These are phyloP conservation scores for Trichoderma harzianum DNA, from an alignment of 2,329 filamentous ascomycete species.

Conservation along the genomic window DNA sequence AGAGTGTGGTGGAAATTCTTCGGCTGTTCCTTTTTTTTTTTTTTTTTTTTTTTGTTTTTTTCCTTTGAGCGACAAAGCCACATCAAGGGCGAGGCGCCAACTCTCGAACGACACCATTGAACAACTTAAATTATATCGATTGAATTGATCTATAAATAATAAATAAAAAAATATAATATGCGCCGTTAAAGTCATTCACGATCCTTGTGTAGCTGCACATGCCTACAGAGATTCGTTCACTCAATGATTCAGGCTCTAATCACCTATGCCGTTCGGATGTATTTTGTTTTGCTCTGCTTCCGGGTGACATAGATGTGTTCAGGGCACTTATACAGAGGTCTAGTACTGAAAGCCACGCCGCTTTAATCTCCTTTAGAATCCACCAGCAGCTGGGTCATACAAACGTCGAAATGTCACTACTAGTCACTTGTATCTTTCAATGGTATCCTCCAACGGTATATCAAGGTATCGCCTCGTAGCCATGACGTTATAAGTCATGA, in stretches of 20 bases:
- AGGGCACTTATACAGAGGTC: background rate
- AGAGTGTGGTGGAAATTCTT: conserved; percentile 22
- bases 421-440: background rate
- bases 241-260: background rate
- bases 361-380: background rate
- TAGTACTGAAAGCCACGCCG: background rate
- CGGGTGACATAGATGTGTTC: background rate
- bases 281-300: background rate
- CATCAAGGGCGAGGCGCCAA: background rate
- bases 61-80: background rate
- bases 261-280: background rate
- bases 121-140: background rate
- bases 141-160: background rate
- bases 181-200: background rate
- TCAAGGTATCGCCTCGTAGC: background rate
- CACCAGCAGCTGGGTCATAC: background rate
- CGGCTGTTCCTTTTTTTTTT: conserved; percentile 16
- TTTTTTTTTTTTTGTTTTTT: background rate
- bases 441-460: background rate
- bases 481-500: background rate
- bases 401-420: background rate
- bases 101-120: background rate
- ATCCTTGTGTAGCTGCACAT: background rate
- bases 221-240: background rate
- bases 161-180: background rate